Conservation (phyloP, 352 stramenopile species). For the Phytophthora nicotianae region DNA sequence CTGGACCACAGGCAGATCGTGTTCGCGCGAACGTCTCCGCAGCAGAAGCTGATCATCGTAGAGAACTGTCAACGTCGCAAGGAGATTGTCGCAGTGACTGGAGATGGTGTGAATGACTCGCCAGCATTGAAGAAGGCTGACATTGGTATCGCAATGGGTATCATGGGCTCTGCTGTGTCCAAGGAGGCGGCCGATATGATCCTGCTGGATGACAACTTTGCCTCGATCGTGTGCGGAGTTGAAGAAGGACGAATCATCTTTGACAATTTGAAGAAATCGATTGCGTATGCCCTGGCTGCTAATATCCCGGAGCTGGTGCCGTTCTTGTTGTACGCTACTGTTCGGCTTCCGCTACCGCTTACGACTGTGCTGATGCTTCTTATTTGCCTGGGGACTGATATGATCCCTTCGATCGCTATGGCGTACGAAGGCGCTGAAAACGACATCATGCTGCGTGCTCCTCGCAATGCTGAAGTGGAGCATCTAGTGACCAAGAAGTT, state of each 20-base stretch:
- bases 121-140: conserved; percentile 96
- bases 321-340: conserved; percentile 86
- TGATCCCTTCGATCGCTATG: conserved; percentile 94
- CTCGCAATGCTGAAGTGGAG: conserved; percentile 80
- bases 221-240: conserved; percentile 96
- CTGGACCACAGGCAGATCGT: conserved; percentile 91
- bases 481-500: conserved; percentile 91
- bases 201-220: conserved; percentile 97
- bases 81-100: conserved; percentile 94
- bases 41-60: conserved; percentile 97
- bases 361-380: conserved; percentile 92
- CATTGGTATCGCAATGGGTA: conserved; percentile 99
- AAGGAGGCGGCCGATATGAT: conserved; percentile 97
- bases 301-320: conserved; percentile 92
- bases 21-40: conserved; percentile 94
- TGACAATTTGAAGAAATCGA: conserved; percentile 95
- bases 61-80: conserved; percentile 86
- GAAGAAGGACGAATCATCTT: conserved; percentile 96
- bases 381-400: conserved; percentile 93
- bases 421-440: conserved; percentile 89
- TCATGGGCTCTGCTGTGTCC: conserved; percentile 96
- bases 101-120: conserved; percentile 98
- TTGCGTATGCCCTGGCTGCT: conserved; percentile 91
- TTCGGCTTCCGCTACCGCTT: conserved; percentile 89
- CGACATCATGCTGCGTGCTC: conserved; percentile 88